A percentile compares a stretch with the other conserved stretches of the same genome.
Conservation (phyloP, 176 grass and related monocot genomes). For the Elaeis guineensis region DNA sequence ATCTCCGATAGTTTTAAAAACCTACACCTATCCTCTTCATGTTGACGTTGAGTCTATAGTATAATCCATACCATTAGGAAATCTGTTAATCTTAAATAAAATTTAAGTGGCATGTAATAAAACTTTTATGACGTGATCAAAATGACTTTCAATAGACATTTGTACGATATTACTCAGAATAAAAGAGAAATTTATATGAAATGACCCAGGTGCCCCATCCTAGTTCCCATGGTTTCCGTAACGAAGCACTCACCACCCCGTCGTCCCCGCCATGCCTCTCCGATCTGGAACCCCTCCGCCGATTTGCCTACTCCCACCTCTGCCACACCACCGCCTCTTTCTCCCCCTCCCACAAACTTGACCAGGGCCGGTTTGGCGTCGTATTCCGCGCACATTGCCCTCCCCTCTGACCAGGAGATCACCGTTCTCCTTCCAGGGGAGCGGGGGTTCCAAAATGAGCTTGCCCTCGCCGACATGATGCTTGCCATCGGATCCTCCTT, state of each 20-base stretch:
- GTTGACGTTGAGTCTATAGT: too few species aligned
- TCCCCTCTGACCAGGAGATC: constrained; percentile 45
- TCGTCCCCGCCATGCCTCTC: constrained; percentile 8
- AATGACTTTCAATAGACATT: too few species aligned
- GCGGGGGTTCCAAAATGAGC: constrained; percentile 93
- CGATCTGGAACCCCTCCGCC: constrained; percentile 26
- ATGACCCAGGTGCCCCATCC: not conserved
- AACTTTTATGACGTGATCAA: too few species aligned
- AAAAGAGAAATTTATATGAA: too few species aligned
- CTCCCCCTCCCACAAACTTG: constrained; percentile 53
- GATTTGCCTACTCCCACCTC: constrained; percentile 63
- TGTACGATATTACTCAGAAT: too few species aligned
- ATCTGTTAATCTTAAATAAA: too few species aligned
- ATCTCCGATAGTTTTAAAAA: too few species aligned
- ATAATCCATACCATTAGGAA: too few species aligned
- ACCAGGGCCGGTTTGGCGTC: constrained; percentile 73
- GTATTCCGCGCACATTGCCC: constrained; percentile 69
- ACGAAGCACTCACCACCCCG: not conserved
- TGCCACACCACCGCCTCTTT: constrained; percentile 62
- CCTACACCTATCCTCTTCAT: too few species aligned
- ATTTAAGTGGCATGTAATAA: too few species aligned
- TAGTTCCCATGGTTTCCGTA: not conserved
- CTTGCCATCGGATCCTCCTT: constrained; percentile 13
- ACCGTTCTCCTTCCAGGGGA: constrained; percentile 91
- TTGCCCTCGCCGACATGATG: constrained; percentile 63